Base-by-base conservation (phyloP, 331 rosid genomes). In the Quercus lobata region DNA sequence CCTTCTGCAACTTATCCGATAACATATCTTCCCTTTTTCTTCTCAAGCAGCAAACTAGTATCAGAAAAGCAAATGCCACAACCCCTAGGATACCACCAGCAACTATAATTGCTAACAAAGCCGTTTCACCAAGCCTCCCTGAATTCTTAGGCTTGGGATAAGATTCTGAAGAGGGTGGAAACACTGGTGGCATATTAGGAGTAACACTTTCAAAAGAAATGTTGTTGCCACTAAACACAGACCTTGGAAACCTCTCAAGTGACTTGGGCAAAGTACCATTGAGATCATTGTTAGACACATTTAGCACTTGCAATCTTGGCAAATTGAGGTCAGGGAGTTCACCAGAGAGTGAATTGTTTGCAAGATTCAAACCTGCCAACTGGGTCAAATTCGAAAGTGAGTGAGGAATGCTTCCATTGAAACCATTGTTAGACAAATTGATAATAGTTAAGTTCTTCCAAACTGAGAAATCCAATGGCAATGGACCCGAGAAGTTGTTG, bases 361-460 rank as follows among this genome's bases (percentile, higher is more conserved):
- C 92, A 1, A 91, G 96, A 81, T 91, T 90, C 89, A 93, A 80
- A 72, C 79, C 84, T 8, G 82, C 72, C 34, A 93, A 90, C n/a
- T 53, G 76, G 34, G 92, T 78, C 80, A 89, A 80, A 57, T 86
- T 83, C n/a, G 90, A 92, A 60, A 93, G 72, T 0, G 98, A 92
- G 18, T 1, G 2, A 56, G 97, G 96, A 80, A 93, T 84, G 76
- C 76, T 68, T 49, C 96, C 97, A 71, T 55, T 84, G 92, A 92
- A 92, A 69, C 69, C 63, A 56, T 92, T 94, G 78, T 89, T 82
- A 53, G 97, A 91, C 32, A 94, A 77, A 65, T 94, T 84, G 4
- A 94, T 65, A 69, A 83, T 75, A 57, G 89, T 90, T 63, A 94
- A 91, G 62, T 94, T 94, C 30, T 75, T 88, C 97, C 96, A 94